Evolutionary conservation across 2,329 filamentous ascomycete species (phyloP).

Genomic region (Fonsecaea multimorphosa): DNA sequence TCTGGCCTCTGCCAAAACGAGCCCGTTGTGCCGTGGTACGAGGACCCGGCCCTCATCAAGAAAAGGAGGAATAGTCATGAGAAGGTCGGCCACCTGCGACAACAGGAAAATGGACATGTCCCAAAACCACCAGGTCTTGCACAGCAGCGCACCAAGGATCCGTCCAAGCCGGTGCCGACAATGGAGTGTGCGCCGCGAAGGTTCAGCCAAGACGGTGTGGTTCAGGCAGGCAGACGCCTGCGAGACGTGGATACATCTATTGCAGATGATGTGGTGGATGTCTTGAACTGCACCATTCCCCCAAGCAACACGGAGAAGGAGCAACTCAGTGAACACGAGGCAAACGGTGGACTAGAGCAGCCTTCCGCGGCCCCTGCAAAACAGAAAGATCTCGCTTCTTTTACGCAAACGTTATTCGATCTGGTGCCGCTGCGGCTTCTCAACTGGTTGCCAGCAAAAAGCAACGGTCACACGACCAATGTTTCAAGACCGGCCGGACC

Average conservation of each 20-base stretch:
- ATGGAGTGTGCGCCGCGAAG: constrained; percentile 18
- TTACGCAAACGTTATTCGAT: constrained; percentile 64
- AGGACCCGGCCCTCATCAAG: constrained; percentile 29
- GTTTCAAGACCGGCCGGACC: constrained; percentile 12
- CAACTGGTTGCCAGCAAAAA: constrained; percentile 51
- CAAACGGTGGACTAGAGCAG: not conserved
- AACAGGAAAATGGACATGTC: constrained; percentile 24
- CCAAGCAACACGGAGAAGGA: not conserved
- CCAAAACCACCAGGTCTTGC: not conserved
- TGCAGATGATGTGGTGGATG: constrained; percentile 13
- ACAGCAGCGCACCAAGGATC: constrained; percentile 21
- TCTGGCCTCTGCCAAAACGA: constrained; percentile 37
- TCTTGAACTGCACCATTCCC: constrained; percentile 5
- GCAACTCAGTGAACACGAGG: not conserved
- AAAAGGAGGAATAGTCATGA: constrained; percentile 31
- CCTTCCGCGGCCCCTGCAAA: constrained; percentile 4
- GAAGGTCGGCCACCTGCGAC: constrained; percentile 12
- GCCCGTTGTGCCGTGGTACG: constrained; percentile 39
- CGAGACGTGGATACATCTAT: constrained; percentile 10
- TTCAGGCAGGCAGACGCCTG: constrained; percentile 24
- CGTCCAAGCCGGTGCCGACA: constrained; percentile 1
- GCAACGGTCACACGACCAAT: constrained; percentile 40
- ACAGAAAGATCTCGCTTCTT: constrained; percentile 63
- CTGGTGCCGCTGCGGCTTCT: constrained; percentile 54
- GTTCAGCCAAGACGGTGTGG: constrained; percentile 22